Percentiles rank a stretch among this genome's conserved stretches.
Conservation (phyloP, 352 stramenopile genomes). For the Blastocystis sp. region DNA sequence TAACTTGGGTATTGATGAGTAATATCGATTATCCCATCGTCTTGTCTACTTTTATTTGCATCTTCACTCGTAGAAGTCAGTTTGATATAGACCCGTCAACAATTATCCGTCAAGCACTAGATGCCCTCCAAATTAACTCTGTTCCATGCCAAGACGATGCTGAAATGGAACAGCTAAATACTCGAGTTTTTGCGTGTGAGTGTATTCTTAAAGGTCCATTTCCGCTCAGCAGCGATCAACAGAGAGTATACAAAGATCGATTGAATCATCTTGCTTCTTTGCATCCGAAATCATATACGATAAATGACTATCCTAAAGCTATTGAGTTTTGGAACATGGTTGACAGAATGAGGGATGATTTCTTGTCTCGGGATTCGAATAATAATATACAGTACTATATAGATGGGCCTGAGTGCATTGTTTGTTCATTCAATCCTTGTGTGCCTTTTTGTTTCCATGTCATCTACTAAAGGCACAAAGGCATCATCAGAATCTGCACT, state of each 20-base stretch:
- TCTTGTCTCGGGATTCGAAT: not conserved
- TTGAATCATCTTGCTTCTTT: not conserved
- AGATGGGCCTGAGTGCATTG: no score
- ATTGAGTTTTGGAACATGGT: not conserved
- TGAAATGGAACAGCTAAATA: not conserved
- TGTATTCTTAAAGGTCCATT: constrained; percentile 10
- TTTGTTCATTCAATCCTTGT: no score
- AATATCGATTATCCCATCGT: no score
- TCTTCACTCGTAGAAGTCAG: not conserved
- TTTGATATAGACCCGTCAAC: not conserved
- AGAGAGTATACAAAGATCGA: not conserved
- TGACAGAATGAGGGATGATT: not conserved
- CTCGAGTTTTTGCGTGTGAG: not conserved
- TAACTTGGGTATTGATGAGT: not conserved
- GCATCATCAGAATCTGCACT: no score
- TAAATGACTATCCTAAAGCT: constrained; percentile 21
- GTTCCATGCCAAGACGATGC: not conserved
- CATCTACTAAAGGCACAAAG: no score
- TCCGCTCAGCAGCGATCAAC: not conserved
- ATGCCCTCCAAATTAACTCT: not conserved
- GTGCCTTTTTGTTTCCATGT: no score
- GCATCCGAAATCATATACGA: not conserved
- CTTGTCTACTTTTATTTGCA: no score
- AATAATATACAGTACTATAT: not conserved
- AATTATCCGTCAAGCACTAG: not conserved